phyloP scores from a whole-genome alignment of 345 rosid species.

The Citrus unshiu region DNA sequence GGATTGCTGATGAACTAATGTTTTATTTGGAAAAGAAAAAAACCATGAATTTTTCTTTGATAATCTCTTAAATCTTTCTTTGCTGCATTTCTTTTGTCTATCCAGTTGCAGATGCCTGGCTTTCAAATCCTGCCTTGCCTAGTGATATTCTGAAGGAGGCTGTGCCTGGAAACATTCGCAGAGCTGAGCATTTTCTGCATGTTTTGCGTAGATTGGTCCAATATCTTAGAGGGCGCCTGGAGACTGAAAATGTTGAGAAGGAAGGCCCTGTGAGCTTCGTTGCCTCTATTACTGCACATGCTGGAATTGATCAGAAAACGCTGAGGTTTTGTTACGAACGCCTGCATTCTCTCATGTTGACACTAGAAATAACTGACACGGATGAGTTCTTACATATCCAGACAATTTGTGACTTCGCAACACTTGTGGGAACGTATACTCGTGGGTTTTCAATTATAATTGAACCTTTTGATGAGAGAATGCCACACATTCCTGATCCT shows the following conservation, averaged over 20 bases:
- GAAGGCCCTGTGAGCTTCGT: slow-evolving; percentile 92
- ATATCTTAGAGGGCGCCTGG: slow-evolving; percentile 70
- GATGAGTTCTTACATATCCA: slow-evolving; percentile 94
- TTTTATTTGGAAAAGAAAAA: not conserved
- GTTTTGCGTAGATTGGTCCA: slow-evolving; percentile 88
- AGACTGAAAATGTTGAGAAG: slow-evolving; percentile 85
- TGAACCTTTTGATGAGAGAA: slow-evolving; percentile 96
- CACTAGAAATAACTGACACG: slow-evolving; percentile 91
- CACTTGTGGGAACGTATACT: slow-evolving; percentile 88
- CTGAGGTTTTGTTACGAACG: slow-evolving; percentile 96
- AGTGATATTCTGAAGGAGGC: slow-evolving; percentile 94
- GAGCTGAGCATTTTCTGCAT: slow-evolving; percentile 93
- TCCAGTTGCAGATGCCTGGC: slow-evolving; percentile 83
- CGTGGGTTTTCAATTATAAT: slow-evolving; percentile 93
- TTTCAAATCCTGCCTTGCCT: slow-evolving; percentile 97
- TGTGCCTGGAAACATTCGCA: slow-evolving; percentile 96
- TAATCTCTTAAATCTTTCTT: not conserved
- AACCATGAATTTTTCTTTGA: not conserved
- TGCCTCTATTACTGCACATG: slow-evolving; percentile 59
- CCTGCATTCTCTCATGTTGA: slow-evolving; percentile 89
- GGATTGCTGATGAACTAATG: not conserved
- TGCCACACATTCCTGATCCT: slow-evolving; percentile 98
- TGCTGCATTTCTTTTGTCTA: not conserved
- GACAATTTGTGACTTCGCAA: slow-evolving; percentile 94
- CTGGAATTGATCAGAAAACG: slow-evolving; percentile 94